A percentile compares a stretch with the other conserved stretches of the same genome.
phyloP scores from a whole-genome alignment of 2,329 filamentous ascomycete genomes.

The Fusarium compactum region DNA sequence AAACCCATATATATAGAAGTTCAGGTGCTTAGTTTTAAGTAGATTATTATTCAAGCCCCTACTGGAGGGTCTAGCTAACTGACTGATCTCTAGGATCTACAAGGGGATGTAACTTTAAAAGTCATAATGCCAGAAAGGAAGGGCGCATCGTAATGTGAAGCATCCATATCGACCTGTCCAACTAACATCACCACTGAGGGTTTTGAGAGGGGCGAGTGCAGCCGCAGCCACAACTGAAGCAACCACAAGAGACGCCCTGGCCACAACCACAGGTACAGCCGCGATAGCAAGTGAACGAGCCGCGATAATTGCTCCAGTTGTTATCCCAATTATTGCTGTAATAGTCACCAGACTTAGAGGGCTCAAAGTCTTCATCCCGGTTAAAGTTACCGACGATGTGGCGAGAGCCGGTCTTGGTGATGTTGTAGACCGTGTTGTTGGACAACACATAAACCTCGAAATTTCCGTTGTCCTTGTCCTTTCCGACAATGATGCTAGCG shows the following conservation, averaged over 20 bases:
- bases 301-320: neutral
- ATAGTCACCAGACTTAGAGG: neutral
- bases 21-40: no score
- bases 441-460: neutral
- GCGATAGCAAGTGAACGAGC: no score
- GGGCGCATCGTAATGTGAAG: no score
- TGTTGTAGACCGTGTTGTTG: neutral
- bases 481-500: neutral
- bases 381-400: neutral
- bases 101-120: no score
- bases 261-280: neutral
- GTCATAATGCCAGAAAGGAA: accelerated
- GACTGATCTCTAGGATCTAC: neutral
- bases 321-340: no score
- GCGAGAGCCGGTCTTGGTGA: neutral
- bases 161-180: no score
- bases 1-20: no score
- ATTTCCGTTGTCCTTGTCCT: neutral
- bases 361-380: neutral
- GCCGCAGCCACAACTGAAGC: no score
- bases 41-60: no score
- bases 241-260: no score
- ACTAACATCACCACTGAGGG: no score
- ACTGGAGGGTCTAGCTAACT: neutral
- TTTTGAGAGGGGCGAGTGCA: no score